Evolutionary conservation across 148 eudicot species (phyloP), one percentile per base, ranked within the genome.

Genomic region (Nyssa sinensis): DNA sequence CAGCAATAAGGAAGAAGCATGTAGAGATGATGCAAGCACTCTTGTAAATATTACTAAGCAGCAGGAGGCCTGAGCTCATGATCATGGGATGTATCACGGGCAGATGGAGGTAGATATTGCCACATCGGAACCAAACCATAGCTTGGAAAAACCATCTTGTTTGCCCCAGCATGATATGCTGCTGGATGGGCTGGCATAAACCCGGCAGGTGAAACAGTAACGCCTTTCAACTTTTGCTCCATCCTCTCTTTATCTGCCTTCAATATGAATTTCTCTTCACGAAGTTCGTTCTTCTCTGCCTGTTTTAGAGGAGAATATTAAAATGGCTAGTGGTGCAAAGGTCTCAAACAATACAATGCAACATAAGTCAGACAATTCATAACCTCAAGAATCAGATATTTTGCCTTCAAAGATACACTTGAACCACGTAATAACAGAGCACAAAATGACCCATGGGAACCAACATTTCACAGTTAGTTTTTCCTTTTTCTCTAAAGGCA

Each of bases 201-300:
- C n/a, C n/a, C n/a, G n/a, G n/a, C n/a, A n/a, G n/a, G 66, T 7
- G 89, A 57, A 65, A 67, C 67, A 25, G 74, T 39, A 84, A 81
- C 73, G 73, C 82, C 81, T 76, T 86, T 88, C 76, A 92, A 23
- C 34, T 92, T 92, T 70, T 80, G 89, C 82, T 92, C 96, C 82
- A 94, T 87, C 82, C 78, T 90, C 62, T 85, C 91, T 84, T 87
- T 94, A 55, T 90, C 97, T 25, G 81, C 84, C 73, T 87, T 94
- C 71, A 94, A 75, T 39, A 49, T 61, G 19, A 77, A 65, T 79
- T 94, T 94, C 91, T 94, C 98, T 77, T 94, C 94, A 66, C 97
- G 98, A 74, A 94, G 97, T 76, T 94, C 98, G 67, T 87, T 90
- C 81, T 91, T 94, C 82, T 94, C 98, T 32, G 88, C 97, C 98